phyloP scores from a whole-genome alignment of 176 grass and related monocot species.

The Musa troglodytarum region DNA sequence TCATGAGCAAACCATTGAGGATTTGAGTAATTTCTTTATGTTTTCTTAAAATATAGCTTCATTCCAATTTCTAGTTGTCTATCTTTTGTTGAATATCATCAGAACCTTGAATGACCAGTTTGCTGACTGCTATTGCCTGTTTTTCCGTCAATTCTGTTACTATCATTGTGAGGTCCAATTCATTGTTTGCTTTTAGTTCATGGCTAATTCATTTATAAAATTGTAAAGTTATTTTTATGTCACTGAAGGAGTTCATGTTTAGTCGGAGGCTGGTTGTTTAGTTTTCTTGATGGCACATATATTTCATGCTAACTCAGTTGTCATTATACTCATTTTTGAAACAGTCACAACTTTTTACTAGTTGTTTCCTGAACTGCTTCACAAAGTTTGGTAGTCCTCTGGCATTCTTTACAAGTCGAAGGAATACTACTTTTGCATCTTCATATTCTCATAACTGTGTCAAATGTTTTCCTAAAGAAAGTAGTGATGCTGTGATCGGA shows the following conservation, averaged over 20 bases:
- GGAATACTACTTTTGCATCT: too few relatives aligned
- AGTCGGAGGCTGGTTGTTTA: not conserved
- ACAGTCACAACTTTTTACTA: not conserved
- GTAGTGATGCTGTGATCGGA: too few relatives aligned
- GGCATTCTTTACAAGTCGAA: too few relatives aligned
- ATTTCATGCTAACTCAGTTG: not conserved
- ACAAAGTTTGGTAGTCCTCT: not conserved
- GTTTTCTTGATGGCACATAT: not conserved
- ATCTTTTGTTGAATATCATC: not conserved
- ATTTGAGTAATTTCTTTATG: not conserved
- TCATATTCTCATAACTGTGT: too few relatives aligned
- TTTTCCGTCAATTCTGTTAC: too few relatives aligned
- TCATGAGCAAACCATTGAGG: not conserved
- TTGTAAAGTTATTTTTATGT: not conserved
- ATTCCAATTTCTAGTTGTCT: not conserved
- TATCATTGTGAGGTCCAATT: not conserved
- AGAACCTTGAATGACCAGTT: not conserved
- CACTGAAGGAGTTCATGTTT: not conserved
- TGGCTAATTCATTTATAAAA: not conserved
- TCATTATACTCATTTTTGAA: not conserved
- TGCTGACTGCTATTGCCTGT: not conserved
- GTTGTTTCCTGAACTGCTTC: not conserved
- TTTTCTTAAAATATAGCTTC: not conserved
- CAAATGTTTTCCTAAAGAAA: too few relatives aligned
- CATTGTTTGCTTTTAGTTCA: not conserved